Conservation (phyloP, 352 stramenopile genomes). For the Pythium chondricola region DNA sequence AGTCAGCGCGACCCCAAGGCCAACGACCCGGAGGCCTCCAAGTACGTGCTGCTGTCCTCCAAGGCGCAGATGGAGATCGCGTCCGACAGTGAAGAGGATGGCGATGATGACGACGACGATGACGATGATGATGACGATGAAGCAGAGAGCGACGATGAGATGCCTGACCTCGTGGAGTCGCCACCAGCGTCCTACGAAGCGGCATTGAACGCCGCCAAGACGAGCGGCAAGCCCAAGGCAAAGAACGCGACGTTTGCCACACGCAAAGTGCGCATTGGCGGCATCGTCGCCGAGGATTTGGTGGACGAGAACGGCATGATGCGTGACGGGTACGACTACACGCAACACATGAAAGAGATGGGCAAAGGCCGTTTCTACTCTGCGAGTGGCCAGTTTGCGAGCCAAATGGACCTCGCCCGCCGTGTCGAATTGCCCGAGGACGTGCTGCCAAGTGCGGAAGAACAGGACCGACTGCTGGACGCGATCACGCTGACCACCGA, state of each 20-base stretch:
- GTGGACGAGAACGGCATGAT: conserved; percentile 86
- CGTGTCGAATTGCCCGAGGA: conserved; percentile 60
- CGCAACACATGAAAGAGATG: conserved; percentile 90
- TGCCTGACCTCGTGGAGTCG: conserved; percentile 17
- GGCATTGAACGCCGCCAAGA: conserved; percentile 7
- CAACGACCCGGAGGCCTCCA: conserved; percentile 78
- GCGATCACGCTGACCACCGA: conserved; percentile 82
- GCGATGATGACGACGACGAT: conserved; percentile 26
- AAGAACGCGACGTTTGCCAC: conserved; percentile 31
- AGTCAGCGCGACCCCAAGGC: conserved; percentile 74
- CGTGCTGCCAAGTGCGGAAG: conserved; percentile 55
- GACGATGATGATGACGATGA: conserved; percentile 22
- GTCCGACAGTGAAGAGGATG: conserved; percentile 39
- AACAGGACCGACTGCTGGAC: conserved; percentile 76
- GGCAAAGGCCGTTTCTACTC: conserved; percentile 82
- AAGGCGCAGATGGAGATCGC: conserved; percentile 56
- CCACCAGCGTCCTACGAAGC: conserved; percentile 2
- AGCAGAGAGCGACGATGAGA: conserved; percentile 19
- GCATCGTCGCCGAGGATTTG: conserved; percentile 56
- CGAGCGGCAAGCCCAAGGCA: conserved; percentile 9
- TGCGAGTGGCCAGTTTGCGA: conserved; percentile 60
- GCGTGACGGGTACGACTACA: conserved; percentile 92
- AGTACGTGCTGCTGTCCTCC: conserved; percentile 77
- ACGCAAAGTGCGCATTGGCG: conserved; percentile 61
- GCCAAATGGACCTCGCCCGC: conserved; percentile 43